Evolutionary conservation across 1,284 basidiomycete species (phyloP).

Genomic region (Cutaneotrichosporon mucoides): DNA sequence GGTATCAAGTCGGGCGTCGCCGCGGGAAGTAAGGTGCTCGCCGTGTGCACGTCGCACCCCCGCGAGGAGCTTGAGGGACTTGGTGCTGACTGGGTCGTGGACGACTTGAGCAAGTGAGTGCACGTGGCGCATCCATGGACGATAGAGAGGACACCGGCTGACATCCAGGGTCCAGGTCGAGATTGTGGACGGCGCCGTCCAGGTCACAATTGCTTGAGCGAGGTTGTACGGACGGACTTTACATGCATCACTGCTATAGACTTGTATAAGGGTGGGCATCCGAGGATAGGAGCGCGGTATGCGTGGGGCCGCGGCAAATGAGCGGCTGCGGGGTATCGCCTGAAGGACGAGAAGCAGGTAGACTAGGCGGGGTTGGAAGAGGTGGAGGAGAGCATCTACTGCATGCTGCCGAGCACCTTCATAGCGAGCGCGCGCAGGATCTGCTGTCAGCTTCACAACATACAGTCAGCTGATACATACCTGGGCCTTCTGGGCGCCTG

Average conservation of each 20-base stretch:
- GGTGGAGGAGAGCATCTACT: neutral
- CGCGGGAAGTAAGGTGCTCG: conserved; percentile 68
- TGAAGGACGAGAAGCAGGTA: too few relatives aligned
- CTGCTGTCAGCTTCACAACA: conserved; percentile 48
- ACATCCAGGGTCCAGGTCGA: conserved; percentile 20
- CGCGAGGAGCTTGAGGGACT: conserved; percentile 57
- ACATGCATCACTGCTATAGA: neutral
- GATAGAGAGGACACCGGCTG: neutral
- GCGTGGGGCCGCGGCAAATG: too few relatives aligned
- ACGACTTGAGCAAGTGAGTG: conserved; percentile 38
- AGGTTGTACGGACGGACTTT: too few relatives aligned
- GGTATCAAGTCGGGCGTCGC: conserved; percentile 68
- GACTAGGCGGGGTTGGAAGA: too few relatives aligned
- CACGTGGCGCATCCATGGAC: too few relatives aligned
- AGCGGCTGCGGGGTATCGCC: too few relatives aligned
- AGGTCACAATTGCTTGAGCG: conserved; percentile 15
- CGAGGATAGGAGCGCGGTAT: too few relatives aligned
- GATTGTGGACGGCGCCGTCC: conserved; percentile 22
- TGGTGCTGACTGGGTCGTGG: conserved; percentile 49
- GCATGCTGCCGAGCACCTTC: conserved; percentile 71
- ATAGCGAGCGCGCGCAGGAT: conserved; percentile 80
- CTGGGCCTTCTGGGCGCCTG: conserved; percentile 78
- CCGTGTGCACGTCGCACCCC: conserved; percentile 73
- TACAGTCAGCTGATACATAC: conserved; percentile 51
- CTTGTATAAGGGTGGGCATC: too few relatives aligned